Conservation (phyloP, 805 yeast species). For the Cyberlindnera japonica region DNA sequence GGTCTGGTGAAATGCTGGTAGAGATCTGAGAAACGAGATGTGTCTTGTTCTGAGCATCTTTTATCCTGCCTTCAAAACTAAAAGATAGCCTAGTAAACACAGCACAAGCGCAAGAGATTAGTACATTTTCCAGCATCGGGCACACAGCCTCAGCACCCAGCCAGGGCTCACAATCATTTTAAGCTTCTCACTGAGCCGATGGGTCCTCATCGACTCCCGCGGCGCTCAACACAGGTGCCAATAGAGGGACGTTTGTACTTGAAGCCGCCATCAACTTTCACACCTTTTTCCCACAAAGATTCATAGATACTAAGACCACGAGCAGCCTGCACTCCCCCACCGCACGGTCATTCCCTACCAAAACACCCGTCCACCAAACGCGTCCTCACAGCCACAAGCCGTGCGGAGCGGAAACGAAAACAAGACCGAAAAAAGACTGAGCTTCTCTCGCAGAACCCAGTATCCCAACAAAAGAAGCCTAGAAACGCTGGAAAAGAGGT, state of each 20-base stretch:
- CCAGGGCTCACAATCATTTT: neutral
- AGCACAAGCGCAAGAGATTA: no score
- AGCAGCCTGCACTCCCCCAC: no score
- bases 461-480: no score
- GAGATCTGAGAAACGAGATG: slow-evolving; percentile 1
- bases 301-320: no score
- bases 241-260: no score
- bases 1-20: slow-evolving; percentile 6
- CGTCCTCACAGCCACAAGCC: neutral
- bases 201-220: no score
- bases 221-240: neutral
- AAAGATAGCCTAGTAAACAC: no score
- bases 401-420: slow-evolving; percentile 1
- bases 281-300: neutral
- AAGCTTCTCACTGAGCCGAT: no score
- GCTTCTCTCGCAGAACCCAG: neutral
- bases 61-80: neutral
- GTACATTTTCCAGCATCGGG: no score
- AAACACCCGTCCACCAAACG: slow-evolving; percentile 2
- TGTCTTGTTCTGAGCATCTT: slow-evolving; percentile 8
- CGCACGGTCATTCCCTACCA: slow-evolving; percentile 1
- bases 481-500: no score
- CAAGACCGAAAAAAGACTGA: neutral
- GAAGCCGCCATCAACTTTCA: neutral
- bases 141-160: no score